phyloP scores from a whole-genome alignment of 257 asterid genomes.

The Solanum chaucha region DNA sequence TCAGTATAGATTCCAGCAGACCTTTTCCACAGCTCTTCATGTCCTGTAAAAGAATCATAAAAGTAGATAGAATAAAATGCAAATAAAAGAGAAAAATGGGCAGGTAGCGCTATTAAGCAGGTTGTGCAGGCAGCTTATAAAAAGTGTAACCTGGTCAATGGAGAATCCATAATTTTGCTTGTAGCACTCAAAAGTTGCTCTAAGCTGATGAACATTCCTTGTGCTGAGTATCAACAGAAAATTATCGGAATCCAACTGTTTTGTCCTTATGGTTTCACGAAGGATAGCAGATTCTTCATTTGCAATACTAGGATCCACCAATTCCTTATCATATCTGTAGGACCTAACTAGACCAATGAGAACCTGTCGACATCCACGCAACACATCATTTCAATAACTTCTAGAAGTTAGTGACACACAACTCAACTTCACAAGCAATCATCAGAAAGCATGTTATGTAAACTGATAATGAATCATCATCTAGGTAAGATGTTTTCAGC shows the following conservation, averaged over 20 bases:
- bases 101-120: not conserved
- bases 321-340: constrained; percentile 54
- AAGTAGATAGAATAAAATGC: not conserved
- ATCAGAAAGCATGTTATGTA: not conserved
- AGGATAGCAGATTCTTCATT: constrained; percentile 52
- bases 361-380: constrained; percentile 26
- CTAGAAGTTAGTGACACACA: not conserved
- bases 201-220: constrained; percentile 64
- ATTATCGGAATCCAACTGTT: constrained; percentile 35
- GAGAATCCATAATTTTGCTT: constrained; percentile 40
- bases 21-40: constrained; percentile 47
- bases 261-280: constrained; percentile 31
- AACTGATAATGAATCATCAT: not conserved
- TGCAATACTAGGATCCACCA: constrained; percentile 41
- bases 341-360: constrained; percentile 58
- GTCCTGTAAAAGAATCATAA: constrained; percentile 28
- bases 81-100: not conserved
- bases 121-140: not conserved
- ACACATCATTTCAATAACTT: not conserved
- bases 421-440: not conserved
- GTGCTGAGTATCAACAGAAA: constrained; percentile 42
- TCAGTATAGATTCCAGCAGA: constrained; percentile 38
- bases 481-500: not conserved
- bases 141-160: constrained; percentile 40
- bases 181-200: constrained; percentile 50